These are phyloP conservation scores for Sanguinoderma infundibulare DNA, from an alignment of 1,284 basidiomycete genomes.

Conservation along the genomic window DNA sequence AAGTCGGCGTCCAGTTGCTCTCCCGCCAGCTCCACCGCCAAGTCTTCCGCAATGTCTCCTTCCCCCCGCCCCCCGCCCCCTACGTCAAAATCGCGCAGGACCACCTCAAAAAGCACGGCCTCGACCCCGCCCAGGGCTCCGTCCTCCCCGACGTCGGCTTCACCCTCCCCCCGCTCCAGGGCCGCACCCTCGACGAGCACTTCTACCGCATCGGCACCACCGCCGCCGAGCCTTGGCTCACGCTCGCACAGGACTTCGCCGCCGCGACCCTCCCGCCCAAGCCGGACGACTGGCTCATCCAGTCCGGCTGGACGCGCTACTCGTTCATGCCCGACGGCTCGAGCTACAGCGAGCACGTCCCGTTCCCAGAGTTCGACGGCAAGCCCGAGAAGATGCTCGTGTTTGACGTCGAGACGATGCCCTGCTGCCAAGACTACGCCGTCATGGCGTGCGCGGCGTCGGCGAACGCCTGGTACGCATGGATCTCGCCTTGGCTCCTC, in stretches of 20 bases:
- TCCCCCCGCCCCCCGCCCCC: conserved; percentile 63
- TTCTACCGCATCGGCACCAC: conserved; percentile 82
- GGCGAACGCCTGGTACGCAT: conserved; percentile 89
- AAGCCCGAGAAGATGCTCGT: conserved; percentile 75
- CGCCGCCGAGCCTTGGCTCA: conserved; percentile 83
- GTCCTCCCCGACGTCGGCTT: conserved; percentile 81
- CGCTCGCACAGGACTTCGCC: conserved; percentile 72
- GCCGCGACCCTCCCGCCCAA: conserved; percentile 60
- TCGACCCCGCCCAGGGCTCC: conserved; percentile 83
- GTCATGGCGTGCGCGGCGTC: conserved; percentile 93
- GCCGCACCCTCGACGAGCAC: conserved; percentile 85
- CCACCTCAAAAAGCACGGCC: conserved; percentile 81
- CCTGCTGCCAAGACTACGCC: conserved; percentile 79
- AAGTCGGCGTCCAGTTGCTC: conserved; percentile 92
- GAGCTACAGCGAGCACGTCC: conserved; percentile 66
- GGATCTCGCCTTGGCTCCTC: conserved; percentile 95
- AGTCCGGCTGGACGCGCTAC: conserved; percentile 94
- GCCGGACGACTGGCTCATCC: conserved; percentile 75
- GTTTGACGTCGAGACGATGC: conserved; percentile 97
- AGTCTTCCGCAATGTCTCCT: conserved; percentile 77
- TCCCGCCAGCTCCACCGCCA: conserved; percentile 82
- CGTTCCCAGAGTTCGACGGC: conserved; percentile 62
- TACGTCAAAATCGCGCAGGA: conserved; percentile 79
- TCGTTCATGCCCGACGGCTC: conserved; percentile 65
- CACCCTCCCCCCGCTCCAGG: conserved; percentile 85